Percentiles rank a stretch among this genome's conserved stretches.
These are phyloP conservation scores for Vachellia collinsii DNA, from an alignment of 306 rosid genomes.

Conservation along the genomic window DNA sequence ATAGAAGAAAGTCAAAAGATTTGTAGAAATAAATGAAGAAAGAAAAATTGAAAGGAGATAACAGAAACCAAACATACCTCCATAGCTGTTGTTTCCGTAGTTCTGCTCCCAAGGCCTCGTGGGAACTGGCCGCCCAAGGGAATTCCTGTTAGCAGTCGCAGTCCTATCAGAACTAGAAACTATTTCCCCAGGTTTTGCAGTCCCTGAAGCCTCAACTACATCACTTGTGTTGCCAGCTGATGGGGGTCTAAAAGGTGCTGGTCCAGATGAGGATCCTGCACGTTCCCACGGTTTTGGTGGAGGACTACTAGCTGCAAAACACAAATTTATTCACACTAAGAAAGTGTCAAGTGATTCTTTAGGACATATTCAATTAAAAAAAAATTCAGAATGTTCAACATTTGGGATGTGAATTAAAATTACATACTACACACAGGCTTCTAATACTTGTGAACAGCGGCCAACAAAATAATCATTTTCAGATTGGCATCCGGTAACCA, in stretches of 20 bases:
- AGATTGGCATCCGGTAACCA: neutral
- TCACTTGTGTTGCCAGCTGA: slow-evolving; percentile 86
- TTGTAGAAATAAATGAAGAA: slow-evolving; percentile 24
- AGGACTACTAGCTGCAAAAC: slow-evolving; percentile 67
- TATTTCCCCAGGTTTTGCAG: slow-evolving; percentile 94
- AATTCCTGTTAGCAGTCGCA: slow-evolving; percentile 52
- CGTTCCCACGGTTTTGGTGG: slow-evolving; percentile 98
- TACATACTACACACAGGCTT: neutral
- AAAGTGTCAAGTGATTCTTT: slow-evolving; percentile 1
- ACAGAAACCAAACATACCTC: slow-evolving; percentile 46
- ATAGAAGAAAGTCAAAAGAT: neutral
- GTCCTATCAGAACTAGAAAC: slow-evolving; percentile 65
- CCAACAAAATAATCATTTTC: neutral
- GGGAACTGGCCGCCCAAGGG: slow-evolving; percentile 84
- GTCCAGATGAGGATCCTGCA: slow-evolving; percentile 79
- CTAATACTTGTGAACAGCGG: neutral
- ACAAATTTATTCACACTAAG: slow-evolving; percentile 22
- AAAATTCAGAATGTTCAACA: neutral
- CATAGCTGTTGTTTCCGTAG: slow-evolving; percentile 61
- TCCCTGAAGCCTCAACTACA: slow-evolving; percentile 96
- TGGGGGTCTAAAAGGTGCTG: slow-evolving; percentile 88
- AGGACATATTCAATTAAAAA: neutral
- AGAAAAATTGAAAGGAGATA: neutral
- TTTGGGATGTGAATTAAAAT: neutral
- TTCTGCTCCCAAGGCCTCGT: slow-evolving; percentile 96